Percentiles rank a stretch among this genome's conserved stretches.
phyloP scores from a whole-genome alignment of 108 stramenopile genomes.

The Nitzschia inconspicua region DNA sequence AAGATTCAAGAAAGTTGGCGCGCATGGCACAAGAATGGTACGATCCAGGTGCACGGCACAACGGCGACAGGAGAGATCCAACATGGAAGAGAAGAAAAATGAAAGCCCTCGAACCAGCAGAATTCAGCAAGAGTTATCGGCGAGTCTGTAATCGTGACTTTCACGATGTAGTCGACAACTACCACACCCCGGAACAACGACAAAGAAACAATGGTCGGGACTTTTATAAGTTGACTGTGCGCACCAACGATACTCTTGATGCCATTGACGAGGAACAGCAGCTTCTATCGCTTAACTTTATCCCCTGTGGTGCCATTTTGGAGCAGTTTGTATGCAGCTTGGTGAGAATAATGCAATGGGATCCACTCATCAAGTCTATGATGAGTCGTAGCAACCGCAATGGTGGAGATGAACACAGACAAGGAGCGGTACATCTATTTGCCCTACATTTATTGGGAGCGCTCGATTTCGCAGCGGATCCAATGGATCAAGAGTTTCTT shows the following conservation, averaged over 20 bases:
- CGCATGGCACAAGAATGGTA: slow-evolving; percentile 16
- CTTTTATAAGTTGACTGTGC: slow-evolving; percentile 29
- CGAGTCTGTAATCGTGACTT: slow-evolving; percentile 40
- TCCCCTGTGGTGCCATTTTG: slow-evolving; percentile 11
- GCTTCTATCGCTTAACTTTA: slow-evolving; percentile 28
- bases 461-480: slow-evolving; percentile 33
- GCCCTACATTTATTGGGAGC: slow-evolving; percentile 31
- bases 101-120: slow-evolving; percentile 28
- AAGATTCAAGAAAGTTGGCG: slow-evolving; percentile 17
- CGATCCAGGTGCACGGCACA: background rate
- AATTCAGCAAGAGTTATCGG: slow-evolving; percentile 29
- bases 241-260: slow-evolving; percentile 39
- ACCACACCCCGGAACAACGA: slow-evolving; percentile 44
- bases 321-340: slow-evolving; percentile 44
- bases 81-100: no score
- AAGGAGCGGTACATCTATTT: slow-evolving; percentile 5
- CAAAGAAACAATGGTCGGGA: slow-evolving; percentile 6
- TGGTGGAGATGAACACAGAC: slow-evolving; percentile 3
- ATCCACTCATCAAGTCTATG: background rate
- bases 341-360: slow-evolving; percentile 21
- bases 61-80: background rate
- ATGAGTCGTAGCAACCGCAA: background rate
- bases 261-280: slow-evolving; percentile 30
- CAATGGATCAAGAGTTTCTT: slow-evolving; percentile 20
- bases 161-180: slow-evolving; percentile 38